These are phyloP conservation scores for Spongospora subterranea DNA, from an alignment of 208 protist genomes.

Conservation along the genomic window DNA sequence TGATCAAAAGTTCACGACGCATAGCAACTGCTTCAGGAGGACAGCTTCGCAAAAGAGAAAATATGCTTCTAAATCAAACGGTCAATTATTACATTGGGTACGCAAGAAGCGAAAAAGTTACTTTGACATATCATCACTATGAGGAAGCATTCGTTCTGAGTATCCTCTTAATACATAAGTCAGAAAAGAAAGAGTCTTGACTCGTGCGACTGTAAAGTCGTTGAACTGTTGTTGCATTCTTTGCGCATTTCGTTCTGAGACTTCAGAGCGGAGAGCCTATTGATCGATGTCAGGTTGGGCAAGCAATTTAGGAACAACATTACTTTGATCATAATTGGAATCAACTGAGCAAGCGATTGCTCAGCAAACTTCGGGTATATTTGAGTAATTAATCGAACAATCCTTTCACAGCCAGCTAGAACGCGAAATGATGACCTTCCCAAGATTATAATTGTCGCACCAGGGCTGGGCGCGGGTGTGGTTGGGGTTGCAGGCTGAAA, in stretches of 20 bases:
- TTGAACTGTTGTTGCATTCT: constrained; percentile 52
- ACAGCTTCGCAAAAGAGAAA: not conserved
- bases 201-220: constrained; percentile 64
- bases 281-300: not conserved
- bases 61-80: not conserved
- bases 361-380: constrained; percentile 46
- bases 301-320: not conserved
- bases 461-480: not conserved
- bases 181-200: constrained; percentile 80
- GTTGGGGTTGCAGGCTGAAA: constrained; percentile 4
- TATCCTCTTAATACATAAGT: constrained; percentile 78
- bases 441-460: not conserved
- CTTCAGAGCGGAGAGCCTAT: not conserved
- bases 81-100: not conserved
- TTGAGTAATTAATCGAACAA: constrained; percentile 23
- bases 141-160: constrained; percentile 69
- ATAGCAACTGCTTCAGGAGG: constrained; percentile 1
- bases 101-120: not conserved
- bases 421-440: constrained; percentile 17
- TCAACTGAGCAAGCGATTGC: not conserved
- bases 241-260: constrained; percentile 34
- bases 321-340: constrained; percentile 43
- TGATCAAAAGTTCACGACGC: constrained; percentile 7
- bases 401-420: not conserved
- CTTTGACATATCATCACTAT: constrained; percentile 70